A percentile compares a stretch with the other conserved stretches of the same genome.
These are phyloP conservation scores for Trypanosoma boissoni DNA, from an alignment of 208 protist species.

Conservation along the genomic window DNA sequence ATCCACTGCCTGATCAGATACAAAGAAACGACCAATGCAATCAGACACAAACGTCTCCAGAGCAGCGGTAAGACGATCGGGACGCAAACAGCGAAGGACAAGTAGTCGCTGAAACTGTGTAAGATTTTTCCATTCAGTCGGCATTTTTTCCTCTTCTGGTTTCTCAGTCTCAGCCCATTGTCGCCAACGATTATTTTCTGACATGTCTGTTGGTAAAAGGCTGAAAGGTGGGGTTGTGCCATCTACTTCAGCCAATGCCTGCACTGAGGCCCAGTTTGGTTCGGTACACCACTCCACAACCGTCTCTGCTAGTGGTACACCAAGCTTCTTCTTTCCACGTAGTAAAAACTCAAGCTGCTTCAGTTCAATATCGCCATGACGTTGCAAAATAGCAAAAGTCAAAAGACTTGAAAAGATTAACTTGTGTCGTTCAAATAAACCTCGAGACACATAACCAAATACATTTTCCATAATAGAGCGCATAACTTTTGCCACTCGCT, in stretches of 20 bases:
- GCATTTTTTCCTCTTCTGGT: slow-evolving; percentile 91
- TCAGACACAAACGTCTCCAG: slow-evolving; percentile 93
- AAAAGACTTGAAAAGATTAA: slow-evolving; percentile 97
- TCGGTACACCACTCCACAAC: slow-evolving; percentile 91
- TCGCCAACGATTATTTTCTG: slow-evolving; percentile 91
- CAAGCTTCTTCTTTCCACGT: slow-evolving; percentile 87
- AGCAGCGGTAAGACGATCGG: slow-evolving; percentile 95
- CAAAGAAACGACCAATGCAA: slow-evolving; percentile 94
- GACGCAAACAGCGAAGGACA: slow-evolving; percentile 95
- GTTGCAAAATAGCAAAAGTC: slow-evolving; percentile 91
- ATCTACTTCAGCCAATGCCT: slow-evolving; percentile 90
- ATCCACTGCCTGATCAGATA: slow-evolving; percentile 93
- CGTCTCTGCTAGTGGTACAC: slow-evolving; percentile 83
- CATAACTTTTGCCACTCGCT: slow-evolving; percentile 92
- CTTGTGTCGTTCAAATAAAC: slow-evolving; percentile 98
- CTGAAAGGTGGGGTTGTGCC: slow-evolving; percentile 87
- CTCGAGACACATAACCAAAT: slow-evolving; percentile 96
- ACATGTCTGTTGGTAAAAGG: slow-evolving; percentile 84
- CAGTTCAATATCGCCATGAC: slow-evolving; percentile 70
- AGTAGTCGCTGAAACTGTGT: slow-evolving; percentile 95
- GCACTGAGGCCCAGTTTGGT: slow-evolving; percentile 90
- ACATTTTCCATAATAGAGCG: slow-evolving; percentile 93
- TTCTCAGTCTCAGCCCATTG: slow-evolving; percentile 92
- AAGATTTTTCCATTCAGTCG: slow-evolving; percentile 94
- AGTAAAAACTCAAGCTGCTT: slow-evolving; percentile 95